Percentiles rank a stretch among this genome's conserved stretches.
Evolutionary conservation across 306 rosid genomes (phyloP).

Genomic region (Fragaria iinumae): DNA sequence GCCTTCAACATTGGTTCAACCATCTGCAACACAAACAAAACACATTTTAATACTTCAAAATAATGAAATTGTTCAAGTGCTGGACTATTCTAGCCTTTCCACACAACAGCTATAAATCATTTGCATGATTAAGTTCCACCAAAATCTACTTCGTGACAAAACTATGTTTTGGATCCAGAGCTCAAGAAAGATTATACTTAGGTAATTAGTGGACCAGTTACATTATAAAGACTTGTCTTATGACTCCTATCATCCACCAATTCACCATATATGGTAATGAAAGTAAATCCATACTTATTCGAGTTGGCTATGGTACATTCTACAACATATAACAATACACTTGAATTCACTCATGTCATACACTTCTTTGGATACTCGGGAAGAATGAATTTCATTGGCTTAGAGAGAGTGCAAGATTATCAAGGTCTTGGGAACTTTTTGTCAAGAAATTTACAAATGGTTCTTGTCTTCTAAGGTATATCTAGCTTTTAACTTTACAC

Average conservation of each 20-base stretch:
- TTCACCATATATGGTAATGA: neutral
- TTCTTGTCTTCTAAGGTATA: neutral
- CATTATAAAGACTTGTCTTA: neutral
- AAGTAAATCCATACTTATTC: neutral
- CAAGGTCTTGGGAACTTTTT: neutral
- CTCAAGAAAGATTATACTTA: neutral
- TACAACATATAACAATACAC: neutral
- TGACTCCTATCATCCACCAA: neutral
- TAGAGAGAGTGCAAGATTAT: neutral
- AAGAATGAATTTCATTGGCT: neutral
- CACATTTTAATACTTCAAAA: neutral
- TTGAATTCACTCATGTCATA: neutral
- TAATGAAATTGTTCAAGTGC: neutral
- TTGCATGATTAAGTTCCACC: neutral
- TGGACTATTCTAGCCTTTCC: neutral
- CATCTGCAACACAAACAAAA: constrained; percentile 61
- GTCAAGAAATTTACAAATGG: neutral
- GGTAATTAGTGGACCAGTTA: neutral
- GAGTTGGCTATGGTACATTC: neutral
- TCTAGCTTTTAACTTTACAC: neutral
- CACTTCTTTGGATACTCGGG: neutral
- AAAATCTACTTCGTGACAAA: neutral
- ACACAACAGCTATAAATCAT: neutral
- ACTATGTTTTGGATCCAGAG: neutral
- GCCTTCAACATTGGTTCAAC: constrained; percentile 88